phyloP scores from a whole-genome alignment of 441 rosid genomes.

The Gossypium davidsonii region DNA sequence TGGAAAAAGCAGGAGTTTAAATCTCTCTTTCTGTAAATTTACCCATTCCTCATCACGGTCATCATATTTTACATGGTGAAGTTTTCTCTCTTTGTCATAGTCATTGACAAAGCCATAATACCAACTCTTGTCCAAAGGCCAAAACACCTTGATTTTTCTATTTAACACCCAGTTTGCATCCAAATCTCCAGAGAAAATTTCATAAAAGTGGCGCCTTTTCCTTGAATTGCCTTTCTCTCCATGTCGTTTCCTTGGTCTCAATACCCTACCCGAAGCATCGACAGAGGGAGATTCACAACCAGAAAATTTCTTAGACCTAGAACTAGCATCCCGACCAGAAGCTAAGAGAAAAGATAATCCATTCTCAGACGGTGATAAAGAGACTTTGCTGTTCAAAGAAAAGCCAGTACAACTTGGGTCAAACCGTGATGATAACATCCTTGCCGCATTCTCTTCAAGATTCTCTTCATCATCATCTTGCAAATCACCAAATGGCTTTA shows the following conservation, averaged over 20 bases:
- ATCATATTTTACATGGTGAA: conserved; percentile 92
- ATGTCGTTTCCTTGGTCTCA: conserved; percentile 63
- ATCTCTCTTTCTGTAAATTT: conserved; percentile 67
- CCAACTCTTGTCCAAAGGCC: conserved; percentile 96
- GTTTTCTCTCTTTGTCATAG: conserved; percentile 63
- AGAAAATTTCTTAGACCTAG: conserved; percentile 30
- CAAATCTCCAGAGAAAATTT: conserved; percentile 55
- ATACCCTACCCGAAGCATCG: conserved; percentile 57
- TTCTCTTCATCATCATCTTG: conserved; percentile 78
- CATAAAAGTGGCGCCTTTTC: conserved; percentile 85
- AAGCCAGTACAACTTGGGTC: conserved; percentile 82
- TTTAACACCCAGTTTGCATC: conserved; percentile 73
- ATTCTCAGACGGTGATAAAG: conserved; percentile 35
- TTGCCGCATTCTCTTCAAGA: conserved; percentile 97
- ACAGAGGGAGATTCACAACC: conserved; percentile 44
- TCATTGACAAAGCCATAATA: conserved; percentile 74
- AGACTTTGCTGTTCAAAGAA: conserved; percentile 45
- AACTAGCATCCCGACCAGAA: conserved; percentile 30
- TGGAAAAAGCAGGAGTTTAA: conserved; percentile 77
- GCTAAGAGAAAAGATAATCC: conserved; percentile 35
- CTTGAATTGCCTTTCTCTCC: conserved; percentile 51
- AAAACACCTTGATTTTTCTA: conserved; percentile 72
- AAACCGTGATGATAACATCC: conserved; percentile 87
- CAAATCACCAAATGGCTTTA: conserved; percentile 29
- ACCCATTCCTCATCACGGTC: conserved; percentile 98